These are phyloP conservation scores for Pulveroboletus sp. DNA, from an alignment of 768 basidiomycete genomes.

Conservation along the genomic window DNA sequence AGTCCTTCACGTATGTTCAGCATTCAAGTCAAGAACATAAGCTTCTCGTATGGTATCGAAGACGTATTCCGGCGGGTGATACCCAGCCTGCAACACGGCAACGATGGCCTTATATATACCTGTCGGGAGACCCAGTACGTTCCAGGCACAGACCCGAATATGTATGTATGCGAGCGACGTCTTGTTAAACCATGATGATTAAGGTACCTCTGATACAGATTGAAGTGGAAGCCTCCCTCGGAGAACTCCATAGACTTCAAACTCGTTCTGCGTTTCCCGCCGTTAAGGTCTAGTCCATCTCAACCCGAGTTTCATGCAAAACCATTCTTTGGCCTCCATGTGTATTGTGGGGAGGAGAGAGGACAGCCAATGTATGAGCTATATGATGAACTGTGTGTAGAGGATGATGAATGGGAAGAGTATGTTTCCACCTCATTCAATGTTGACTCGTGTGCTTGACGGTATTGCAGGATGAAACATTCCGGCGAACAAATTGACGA, in stretches of 20 bases:
- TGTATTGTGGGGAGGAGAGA: conserved; percentile 70
- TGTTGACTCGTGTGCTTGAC: conserved; percentile 1
- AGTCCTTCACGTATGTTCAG: conserved; percentile 37
- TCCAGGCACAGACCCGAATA: conserved; percentile 79
- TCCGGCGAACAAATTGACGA: conserved; percentile 88
- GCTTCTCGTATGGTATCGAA: conserved; percentile 80
- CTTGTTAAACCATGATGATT: neutral
- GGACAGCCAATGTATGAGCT: conserved; percentile 63
- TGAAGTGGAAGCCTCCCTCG: conserved; percentile 98
- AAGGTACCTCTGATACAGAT: conserved; percentile 38
- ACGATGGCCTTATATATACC: conserved; percentile 96
- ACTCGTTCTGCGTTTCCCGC: conserved; percentile 89
- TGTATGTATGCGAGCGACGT: conserved; percentile 75
- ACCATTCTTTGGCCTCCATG: conserved; percentile 78
- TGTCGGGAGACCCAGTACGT: conserved; percentile 79
- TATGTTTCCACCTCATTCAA: conserved; percentile 37
- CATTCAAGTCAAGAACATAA: conserved; percentile 83
- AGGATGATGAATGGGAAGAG: conserved; percentile 92
- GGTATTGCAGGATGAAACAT: conserved; percentile 63
- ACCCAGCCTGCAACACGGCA: conserved; percentile 82
- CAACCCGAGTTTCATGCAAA: conserved; percentile 80
- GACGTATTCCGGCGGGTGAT: conserved; percentile 83
- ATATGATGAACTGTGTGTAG: conserved; percentile 81
- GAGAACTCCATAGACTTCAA: conserved; percentile 99
- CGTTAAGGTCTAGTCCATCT: conserved; percentile 43